phyloP scores from a whole-genome alignment of 768 basidiomycete genomes.

The Pleurotus tuber-regium region DNA sequence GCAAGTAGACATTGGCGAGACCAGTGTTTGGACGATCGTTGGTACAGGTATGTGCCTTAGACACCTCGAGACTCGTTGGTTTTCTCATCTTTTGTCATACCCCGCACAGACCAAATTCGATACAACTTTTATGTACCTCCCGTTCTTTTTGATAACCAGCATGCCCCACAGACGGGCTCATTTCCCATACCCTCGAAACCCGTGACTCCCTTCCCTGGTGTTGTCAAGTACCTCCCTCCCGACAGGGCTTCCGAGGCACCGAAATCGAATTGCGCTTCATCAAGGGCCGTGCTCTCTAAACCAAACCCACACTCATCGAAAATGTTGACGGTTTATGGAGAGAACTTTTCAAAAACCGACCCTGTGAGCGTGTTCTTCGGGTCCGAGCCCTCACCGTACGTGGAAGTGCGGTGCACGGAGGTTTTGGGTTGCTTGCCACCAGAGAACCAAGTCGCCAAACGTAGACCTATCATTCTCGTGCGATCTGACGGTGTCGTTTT shows the following conservation, averaged over 20 bases:
- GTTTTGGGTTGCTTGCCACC: slow-evolving; percentile 81
- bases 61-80: neutral
- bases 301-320: slow-evolving; percentile 76
- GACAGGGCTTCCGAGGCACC: slow-evolving; percentile 84
- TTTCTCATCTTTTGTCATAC: slow-evolving; percentile 14
- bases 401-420: slow-evolving; percentile 86
- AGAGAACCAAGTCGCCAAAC: slow-evolving; percentile 62
- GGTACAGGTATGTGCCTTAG: slow-evolving; percentile 66
- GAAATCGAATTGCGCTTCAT: slow-evolving; percentile 64
- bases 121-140: slow-evolving; percentile 94
- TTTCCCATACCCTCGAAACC: slow-evolving; percentile 82
- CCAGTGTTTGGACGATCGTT: slow-evolving; percentile 93
- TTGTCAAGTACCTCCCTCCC: slow-evolving; percentile 89
- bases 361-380: slow-evolving; percentile 86
- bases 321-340: slow-evolving; percentile 85
- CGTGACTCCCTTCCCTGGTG: slow-evolving; percentile 81
- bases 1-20: slow-evolving; percentile 91
- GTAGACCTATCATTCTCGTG: slow-evolving; percentile 78
- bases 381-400: slow-evolving; percentile 80
- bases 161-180: slow-evolving; percentile 64
- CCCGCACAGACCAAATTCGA: slow-evolving; percentile 72
- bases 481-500: slow-evolving; percentile 86
- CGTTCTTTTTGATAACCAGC: slow-evolving; percentile 77
- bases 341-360: slow-evolving; percentile 84
- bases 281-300: slow-evolving; percentile 69